phyloP scores from a whole-genome alignment of 495 filamentous ascomycete genomes.

The Cryomyces antarcticus region DNA sequence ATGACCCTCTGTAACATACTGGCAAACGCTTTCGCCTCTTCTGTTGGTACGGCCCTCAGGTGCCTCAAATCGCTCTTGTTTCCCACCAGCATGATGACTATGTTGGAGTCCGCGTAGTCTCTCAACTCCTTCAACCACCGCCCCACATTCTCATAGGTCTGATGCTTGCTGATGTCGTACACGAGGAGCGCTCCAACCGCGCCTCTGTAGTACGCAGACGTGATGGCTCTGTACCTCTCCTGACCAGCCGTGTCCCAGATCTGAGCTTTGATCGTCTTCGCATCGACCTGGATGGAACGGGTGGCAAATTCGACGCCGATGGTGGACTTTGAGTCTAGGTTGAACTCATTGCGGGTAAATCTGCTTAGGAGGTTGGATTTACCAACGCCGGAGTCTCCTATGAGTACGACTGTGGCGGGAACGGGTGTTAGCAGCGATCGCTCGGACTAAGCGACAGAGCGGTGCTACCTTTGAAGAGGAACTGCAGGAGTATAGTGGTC shows the following conservation, averaged over 20 bases:
- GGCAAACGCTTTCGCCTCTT: slow-evolving; percentile 95
- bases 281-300: slow-evolving; percentile 94
- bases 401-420: slow-evolving; percentile 60
- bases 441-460: slow-evolving; percentile 12
- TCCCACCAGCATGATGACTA: slow-evolving; percentile 98
- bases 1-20: slow-evolving; percentile 33
- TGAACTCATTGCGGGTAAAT: slow-evolving; percentile 99
- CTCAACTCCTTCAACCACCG: slow-evolving; percentile 98
- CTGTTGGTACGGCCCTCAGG: slow-evolving; percentile 88
- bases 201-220: slow-evolving; percentile 94
- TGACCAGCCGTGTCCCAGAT: slow-evolving; percentile 99
- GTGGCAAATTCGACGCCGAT: slow-evolving; percentile 99
- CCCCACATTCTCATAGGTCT: slow-evolving; percentile 97
- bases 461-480: slow-evolving; percentile 88
- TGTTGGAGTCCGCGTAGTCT: slow-evolving; percentile 96
- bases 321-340: slow-evolving; percentile 98
- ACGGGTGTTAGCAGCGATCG: slow-evolving; percentile 3
- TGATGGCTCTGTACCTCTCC: slow-evolving; percentile 97
- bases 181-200: slow-evolving; percentile 94
- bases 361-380: slow-evolving; percentile 99
- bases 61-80: slow-evolving; percentile 99
- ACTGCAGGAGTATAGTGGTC: slow-evolving; percentile 32
- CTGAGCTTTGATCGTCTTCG: slow-evolving; percentile 99
- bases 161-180: slow-evolving; percentile 98
- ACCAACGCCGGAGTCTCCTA: slow-evolving; percentile 96